Percentiles rank a stretch among this genome's conserved stretches.
These are phyloP conservation scores for Paraphoma sp. DNA, from an alignment of 2,329 filamentous ascomycete species.

Conservation along the genomic window DNA sequence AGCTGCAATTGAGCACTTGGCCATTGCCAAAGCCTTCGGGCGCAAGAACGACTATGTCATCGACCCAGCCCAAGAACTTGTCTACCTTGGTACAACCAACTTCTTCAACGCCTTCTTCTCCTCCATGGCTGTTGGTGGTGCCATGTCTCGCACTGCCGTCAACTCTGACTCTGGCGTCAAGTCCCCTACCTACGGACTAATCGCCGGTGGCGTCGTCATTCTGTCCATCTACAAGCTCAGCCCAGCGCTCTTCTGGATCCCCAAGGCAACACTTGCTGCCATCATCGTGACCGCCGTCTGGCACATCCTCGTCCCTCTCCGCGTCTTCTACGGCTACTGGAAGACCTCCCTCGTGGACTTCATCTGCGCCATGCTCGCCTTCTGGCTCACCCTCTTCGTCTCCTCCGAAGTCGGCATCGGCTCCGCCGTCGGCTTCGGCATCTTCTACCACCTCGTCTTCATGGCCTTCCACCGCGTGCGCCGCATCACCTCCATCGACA, in stretches of 20 bases:
- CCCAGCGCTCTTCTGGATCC: constrained; percentile 70
- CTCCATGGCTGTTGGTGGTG: constrained; percentile 69
- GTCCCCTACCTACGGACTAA: constrained; percentile 65
- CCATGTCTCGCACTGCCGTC: constrained; percentile 72
- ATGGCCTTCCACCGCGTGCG: constrained; percentile 60
- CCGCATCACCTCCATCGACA: constrained; percentile 23
- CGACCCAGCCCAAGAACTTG: constrained; percentile 70
- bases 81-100: constrained; percentile 68
- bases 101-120: constrained; percentile 71
- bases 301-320: constrained; percentile 65
- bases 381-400: constrained; percentile 69
- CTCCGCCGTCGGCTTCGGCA: constrained; percentile 59
- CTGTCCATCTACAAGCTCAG: constrained; percentile 68
- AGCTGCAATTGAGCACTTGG: constrained; percentile 67
- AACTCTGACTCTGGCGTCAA: constrained; percentile 70
- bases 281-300: constrained; percentile 72
- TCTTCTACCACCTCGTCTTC: constrained; percentile 62
- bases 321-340: constrained; percentile 69
- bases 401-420: constrained; percentile 67
- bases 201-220: constrained; percentile 68
- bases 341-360: constrained; percentile 70
- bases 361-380: constrained; percentile 66
- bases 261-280: constrained; percentile 68
- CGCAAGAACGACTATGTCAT: constrained; percentile 68
- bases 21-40: constrained; percentile 69